Evolutionary conservation across 805 yeast genomes (phyloP), one percentile per base, ranked within the genome.

Genomic region (Wickerhamomyces chambardii): DNA sequence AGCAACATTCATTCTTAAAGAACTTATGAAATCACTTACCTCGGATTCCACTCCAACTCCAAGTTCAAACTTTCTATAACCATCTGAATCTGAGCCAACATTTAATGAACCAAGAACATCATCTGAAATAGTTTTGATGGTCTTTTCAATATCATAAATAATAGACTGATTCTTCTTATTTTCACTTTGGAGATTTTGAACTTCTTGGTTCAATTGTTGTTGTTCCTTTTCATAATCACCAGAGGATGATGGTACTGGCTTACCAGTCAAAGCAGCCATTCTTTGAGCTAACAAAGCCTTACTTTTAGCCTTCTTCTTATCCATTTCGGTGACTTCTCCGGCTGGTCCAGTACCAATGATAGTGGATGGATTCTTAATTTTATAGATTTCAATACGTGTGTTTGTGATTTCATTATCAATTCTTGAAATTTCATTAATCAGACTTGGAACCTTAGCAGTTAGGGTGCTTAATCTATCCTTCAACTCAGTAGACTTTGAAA

Each of bases 221-320:
- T 59, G 61, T 34, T 63, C 61, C 21, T 51, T 45, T 28, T 57
- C 68, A 28, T 58, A 47, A 8, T 56, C 63, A 15, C 45, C 55
- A 17, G 65, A 68, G 30, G 63, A 55, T 24, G 61, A 61, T 7
- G 68, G 59, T 3, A 67, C 61, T 12, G 75, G 65, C 48, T 78
- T 81, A 2, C 96, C 96, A 0, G 97, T 89, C 46, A 90, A 67
- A 12, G 90, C 85, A 17, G 95, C 94, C 95, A 90, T 87, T 42
- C 95, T 73, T 26, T 86, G 81, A 42, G 78, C 78, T 45, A 92
- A 65, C 38, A 78, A 59, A 28, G 89, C 89, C 51, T 83, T 80
- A 30, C 85, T 77, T 45, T 74, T 78, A 30, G 89, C 89, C 47
- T 83, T 82, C 37, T 82, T 72, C 39, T 83, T 71, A 52, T 89